Conservation (phyloP, 1,139 yeast species). For the Citeromyces hawaiiensis region DNA sequence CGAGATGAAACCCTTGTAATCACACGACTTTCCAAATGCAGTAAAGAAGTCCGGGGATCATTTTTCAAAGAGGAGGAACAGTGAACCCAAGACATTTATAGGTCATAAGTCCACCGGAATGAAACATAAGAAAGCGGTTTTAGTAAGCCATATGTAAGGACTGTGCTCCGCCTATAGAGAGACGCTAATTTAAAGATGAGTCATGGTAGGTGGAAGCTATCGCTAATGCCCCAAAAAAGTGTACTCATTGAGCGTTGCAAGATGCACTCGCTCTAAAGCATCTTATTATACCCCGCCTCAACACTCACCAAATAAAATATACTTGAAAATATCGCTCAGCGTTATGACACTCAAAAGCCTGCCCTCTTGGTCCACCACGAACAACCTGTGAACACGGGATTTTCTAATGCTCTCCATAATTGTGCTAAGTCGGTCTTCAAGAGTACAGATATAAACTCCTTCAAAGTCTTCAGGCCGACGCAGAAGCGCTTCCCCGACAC, state of each 20-base stretch:
- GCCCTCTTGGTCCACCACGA: slow-evolving; percentile 80
- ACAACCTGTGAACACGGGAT: slow-evolving; percentile 81
- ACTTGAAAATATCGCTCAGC: slow-evolving; percentile 80
- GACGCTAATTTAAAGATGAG: too few relatives aligned
- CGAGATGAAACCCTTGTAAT: slow-evolving; percentile 1
- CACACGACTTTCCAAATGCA: slow-evolving; percentile 1
- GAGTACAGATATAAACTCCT: slow-evolving; percentile 94
- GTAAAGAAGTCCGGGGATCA: background rate
- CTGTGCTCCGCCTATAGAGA: too few relatives aligned
- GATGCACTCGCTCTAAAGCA: too few relatives aligned
- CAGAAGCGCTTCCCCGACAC: slow-evolving; percentile 94
- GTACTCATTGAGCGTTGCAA: background rate
- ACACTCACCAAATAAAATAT: slow-evolving; percentile 47
- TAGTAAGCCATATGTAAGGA: too few relatives aligned
- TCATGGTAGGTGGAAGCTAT: too few relatives aligned
- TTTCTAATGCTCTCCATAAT: slow-evolving; percentile 90
- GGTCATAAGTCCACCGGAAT: too few relatives aligned
- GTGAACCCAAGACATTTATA: too few relatives aligned
- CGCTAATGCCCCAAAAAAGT: too few relatives aligned
- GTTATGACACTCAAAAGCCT: slow-evolving; percentile 75
- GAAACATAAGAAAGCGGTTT: too few relatives aligned
- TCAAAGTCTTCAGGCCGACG: slow-evolving; percentile 94
- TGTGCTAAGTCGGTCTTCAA: slow-evolving; percentile 76
- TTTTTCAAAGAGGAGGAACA: background rate
- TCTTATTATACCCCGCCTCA: background rate